phyloP scores from a whole-genome alignment of 1,284 basidiomycete genomes.

The Tilletia caries region DNA sequence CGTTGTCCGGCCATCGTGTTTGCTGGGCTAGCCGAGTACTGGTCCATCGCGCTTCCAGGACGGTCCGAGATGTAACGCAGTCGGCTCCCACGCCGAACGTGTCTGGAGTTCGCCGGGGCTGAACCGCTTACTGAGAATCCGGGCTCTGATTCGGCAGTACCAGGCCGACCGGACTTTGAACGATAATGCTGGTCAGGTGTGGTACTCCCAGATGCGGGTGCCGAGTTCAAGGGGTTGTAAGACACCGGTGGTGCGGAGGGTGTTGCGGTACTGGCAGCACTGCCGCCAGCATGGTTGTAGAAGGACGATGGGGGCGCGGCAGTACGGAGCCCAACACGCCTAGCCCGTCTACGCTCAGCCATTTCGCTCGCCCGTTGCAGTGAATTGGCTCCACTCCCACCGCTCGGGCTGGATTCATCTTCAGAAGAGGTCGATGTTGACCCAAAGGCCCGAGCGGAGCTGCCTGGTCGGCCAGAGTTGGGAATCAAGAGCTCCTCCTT shows the following conservation, averaged over 20 bases:
- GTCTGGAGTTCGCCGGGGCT: not conserved
- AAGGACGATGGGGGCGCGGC: conserved; percentile 1
- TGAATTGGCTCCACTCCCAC: conserved; percentile 9
- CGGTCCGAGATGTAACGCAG: conserved; percentile 9
- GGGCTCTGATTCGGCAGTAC: not conserved
- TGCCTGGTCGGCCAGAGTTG: not conserved
- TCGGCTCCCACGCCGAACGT: conserved; percentile 9
- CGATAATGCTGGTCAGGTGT: not conserved
- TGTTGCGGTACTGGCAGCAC: not conserved
- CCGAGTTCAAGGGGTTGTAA: conserved; percentile 6
- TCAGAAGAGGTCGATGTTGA: conserved; percentile 2
- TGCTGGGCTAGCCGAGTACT: not conserved
- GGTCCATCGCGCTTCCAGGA: conserved; percentile 1
- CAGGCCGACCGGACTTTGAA: not conserved
- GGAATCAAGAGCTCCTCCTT: not conserved
- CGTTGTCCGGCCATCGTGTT: not conserved
- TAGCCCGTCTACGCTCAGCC: conserved; percentile 4
- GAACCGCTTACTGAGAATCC: not conserved
- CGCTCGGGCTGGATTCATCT: conserved; percentile 4
- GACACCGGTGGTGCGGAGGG: conserved; percentile 4
- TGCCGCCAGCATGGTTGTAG: not conserved
- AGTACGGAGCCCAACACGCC: not conserved
- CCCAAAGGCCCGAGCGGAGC: not conserved
- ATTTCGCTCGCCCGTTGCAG: conserved; percentile 6
- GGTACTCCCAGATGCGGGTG: not conserved